Evolutionary conservation across 2,329 filamentous ascomycete genomes (phyloP).

Genomic region (Paracorniculantispora psalliotae): DNA sequence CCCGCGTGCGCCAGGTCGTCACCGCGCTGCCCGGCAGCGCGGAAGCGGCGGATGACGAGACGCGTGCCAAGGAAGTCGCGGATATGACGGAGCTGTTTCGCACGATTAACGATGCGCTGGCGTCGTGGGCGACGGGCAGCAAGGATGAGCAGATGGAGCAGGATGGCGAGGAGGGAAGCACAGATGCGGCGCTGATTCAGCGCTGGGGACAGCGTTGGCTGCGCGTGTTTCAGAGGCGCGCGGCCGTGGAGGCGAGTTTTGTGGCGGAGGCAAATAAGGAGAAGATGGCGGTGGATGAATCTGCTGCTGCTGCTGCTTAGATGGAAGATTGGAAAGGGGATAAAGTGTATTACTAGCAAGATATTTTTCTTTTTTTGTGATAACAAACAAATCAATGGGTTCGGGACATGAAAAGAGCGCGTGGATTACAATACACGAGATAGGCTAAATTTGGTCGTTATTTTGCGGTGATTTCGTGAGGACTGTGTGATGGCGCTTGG

Average conservation of each 20-base stretch:
- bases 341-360: too few relatives aligned
- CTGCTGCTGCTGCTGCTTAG: too few relatives aligned
- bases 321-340: too few relatives aligned
- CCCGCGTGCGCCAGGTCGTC: constrained; percentile 76
- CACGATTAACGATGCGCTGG: constrained; percentile 72
- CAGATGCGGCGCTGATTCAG: constrained; percentile 60
- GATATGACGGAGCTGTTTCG: constrained; percentile 77
- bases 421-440: too few relatives aligned
- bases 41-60: constrained; percentile 50
- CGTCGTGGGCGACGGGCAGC: constrained; percentile 65
- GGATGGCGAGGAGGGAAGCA: constrained; percentile 53
- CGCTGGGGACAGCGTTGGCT: constrained; percentile 85
- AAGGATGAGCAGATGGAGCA: constrained; percentile 73
- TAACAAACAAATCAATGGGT: too few relatives aligned
- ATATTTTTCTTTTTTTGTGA: too few relatives aligned
- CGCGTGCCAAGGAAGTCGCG: constrained; percentile 62
- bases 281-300: constrained; percentile 10
- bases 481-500: too few relatives aligned
- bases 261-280: constrained; percentile 21
- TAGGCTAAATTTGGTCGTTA: too few relatives aligned
- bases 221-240: constrained; percentile 75
- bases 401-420: too few relatives aligned
- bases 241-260: constrained; percentile 78
- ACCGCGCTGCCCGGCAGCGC: constrained; percentile 50
- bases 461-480: too few relatives aligned